Evolutionary conservation across 1,139 yeast genomes (phyloP).

Genomic region (Meyerozyma smithsonii): DNA sequence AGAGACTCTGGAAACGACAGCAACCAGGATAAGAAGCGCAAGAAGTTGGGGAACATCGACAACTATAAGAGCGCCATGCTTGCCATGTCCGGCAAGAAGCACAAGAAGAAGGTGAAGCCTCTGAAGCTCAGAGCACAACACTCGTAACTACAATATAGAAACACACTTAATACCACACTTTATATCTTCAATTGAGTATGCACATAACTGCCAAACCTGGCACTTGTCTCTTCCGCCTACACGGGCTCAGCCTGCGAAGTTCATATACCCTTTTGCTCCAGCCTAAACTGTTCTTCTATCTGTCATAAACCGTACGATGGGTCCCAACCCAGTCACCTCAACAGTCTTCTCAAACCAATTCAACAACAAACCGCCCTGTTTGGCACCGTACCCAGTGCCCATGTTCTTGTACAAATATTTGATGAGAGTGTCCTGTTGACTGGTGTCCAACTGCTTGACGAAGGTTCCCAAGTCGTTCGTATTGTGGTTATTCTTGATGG

Average conservation of each 20-base stretch:
- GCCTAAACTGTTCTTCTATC: constrained; percentile 79
- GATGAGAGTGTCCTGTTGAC: constrained; percentile 73
- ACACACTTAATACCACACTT: neutral
- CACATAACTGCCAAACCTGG: no score
- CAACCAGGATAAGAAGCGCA: neutral
- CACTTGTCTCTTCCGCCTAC: no score
- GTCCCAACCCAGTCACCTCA: constrained; percentile 81
- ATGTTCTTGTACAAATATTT: constrained; percentile 86
- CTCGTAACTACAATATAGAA: neutral
- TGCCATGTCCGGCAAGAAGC: constrained; percentile 1
- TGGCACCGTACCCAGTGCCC: constrained; percentile 71
- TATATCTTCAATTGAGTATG: no score
- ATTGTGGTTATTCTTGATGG: constrained; percentile 57
- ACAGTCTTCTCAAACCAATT: constrained; percentile 92
- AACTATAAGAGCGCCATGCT: constrained; percentile 1
- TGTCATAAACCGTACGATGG: constrained; percentile 78
- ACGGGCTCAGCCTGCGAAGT: no score
- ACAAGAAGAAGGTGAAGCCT: constrained; percentile 1
- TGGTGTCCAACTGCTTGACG: constrained; percentile 52
- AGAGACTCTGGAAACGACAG: neutral
- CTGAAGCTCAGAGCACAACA: neutral
- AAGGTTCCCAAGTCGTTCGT: constrained; percentile 57
- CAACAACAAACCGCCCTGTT: constrained; percentile 80
- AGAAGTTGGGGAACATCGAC: constrained; percentile 2
- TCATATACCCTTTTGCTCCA: no score